Percentiles rank a stretch among this genome's conserved stretches.
Conservation (phyloP, 2,329 filamentous ascomycete species). For the Botrytis squamosa region DNA sequence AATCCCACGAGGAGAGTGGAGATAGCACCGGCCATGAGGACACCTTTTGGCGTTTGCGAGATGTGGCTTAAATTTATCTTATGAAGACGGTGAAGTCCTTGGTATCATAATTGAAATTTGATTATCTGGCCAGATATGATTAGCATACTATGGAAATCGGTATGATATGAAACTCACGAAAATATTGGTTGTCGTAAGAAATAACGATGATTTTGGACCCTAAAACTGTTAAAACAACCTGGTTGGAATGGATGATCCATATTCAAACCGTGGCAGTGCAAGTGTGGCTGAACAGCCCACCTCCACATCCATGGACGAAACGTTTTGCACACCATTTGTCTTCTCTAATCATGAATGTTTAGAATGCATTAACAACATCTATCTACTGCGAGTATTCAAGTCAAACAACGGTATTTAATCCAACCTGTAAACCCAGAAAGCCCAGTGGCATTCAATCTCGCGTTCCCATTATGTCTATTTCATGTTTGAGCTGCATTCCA, state of each 20-base stretch:
- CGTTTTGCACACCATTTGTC: neutral
- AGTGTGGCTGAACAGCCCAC: neutral
- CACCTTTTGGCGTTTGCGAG: conserved; percentile 11
- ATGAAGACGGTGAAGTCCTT: neutral
- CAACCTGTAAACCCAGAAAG: neutral
- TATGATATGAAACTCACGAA: neutral
- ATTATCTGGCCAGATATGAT: neutral
- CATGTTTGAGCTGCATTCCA: neutral
- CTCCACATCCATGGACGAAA: neutral
- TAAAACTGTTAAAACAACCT: neutral
- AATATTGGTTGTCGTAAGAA: neutral
- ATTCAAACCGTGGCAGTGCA: neutral
- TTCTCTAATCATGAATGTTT: neutral
- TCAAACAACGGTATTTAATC: neutral
- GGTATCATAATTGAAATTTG: neutral
- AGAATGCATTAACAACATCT: neutral
- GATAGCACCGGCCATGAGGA: conserved; percentile 40
- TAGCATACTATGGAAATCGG: neutral
- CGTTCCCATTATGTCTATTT: too few relatives aligned
- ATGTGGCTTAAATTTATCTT: neutral
- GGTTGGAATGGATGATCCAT: neutral
- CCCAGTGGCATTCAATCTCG: neutral
- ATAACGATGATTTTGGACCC: neutral
- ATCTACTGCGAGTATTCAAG: neutral
- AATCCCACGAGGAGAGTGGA: conserved; percentile 12